These are phyloP conservation scores for Thielaviopsis euricoi DNA, from an alignment of 2,329 filamentous ascomycete species.

Conservation along the genomic window DNA sequence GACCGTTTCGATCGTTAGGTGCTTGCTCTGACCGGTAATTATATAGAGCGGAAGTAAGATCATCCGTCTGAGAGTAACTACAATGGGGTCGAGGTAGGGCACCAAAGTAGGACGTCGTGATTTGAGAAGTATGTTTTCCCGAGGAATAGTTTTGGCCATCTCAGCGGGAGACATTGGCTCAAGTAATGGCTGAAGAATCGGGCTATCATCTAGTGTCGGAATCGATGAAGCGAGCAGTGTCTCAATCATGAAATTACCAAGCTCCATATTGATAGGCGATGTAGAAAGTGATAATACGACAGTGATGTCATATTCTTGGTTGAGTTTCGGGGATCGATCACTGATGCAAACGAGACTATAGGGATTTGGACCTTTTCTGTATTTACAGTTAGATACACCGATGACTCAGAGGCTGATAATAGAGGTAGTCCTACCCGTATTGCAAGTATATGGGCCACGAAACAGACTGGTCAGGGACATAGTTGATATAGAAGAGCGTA, in stretches of 20 bases:
- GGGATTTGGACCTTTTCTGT: conserved; percentile 32
- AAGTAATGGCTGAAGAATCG: background rate
- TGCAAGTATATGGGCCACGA: conserved; percentile 38
- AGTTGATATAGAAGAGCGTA: conserved; percentile 39
- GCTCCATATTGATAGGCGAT: conserved; percentile 55
- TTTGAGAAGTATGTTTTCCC: conserved; percentile 31
- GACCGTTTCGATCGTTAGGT: conserved; percentile 25
- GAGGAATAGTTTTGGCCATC: background rate
- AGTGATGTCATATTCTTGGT: conserved; percentile 72
- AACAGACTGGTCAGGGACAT: conserved; percentile 37
- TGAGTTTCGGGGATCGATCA: conserved; percentile 40
- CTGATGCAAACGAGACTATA: conserved; percentile 33
- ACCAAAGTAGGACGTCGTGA: conserved; percentile 63
- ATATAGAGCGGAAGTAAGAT: conserved; percentile 54
- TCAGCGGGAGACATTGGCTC: background rate
- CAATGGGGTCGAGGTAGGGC: conserved; percentile 58
- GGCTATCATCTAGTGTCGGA: background rate
- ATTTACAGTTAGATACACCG: background rate
- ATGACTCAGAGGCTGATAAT: background rate
- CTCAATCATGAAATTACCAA: conserved; percentile 91
- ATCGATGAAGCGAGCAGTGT: conserved; percentile 24
- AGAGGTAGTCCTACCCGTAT: conserved; percentile 31
- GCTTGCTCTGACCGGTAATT: conserved; percentile 20
- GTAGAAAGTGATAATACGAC: conserved; percentile 62
- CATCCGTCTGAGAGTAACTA: conserved; percentile 43